Evolutionary conservation across 192 early-diverging fungal species (phyloP).

Genomic region (Coemansia sp.): DNA sequence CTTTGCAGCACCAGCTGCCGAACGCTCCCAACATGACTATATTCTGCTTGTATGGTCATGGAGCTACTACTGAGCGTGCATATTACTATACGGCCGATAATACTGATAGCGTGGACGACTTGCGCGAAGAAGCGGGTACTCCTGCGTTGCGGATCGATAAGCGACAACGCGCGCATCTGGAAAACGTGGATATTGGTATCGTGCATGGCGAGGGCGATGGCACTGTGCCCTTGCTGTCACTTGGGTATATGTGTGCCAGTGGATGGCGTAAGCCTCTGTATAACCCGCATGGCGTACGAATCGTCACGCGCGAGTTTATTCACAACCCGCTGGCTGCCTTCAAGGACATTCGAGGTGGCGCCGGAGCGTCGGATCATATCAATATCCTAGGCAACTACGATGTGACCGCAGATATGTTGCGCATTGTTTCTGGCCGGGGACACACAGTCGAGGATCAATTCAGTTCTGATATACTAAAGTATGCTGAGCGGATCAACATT

Average conservation of each 20-base stretch:
- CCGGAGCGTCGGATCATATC: slow-evolving; percentile 80
- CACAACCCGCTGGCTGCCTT: slow-evolving; percentile 61
- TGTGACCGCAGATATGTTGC: slow-evolving; percentile 63
- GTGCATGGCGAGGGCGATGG: slow-evolving; percentile 81
- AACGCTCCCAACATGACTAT: slow-evolving; percentile 76
- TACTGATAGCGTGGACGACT: slow-evolving; percentile 3
- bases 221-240: slow-evolving; percentile 83
- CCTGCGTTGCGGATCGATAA: slow-evolving; percentile 41
- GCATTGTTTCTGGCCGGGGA: slow-evolving; percentile 58
- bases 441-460: slow-evolving; percentile 44
- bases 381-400: slow-evolving; percentile 85
- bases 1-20: slow-evolving; percentile 72
- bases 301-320: slow-evolving; percentile 74
- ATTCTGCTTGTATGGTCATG: slow-evolving; percentile 82
- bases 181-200: slow-evolving; percentile 63
- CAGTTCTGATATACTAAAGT: slow-evolving; percentile 50
- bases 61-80: slow-evolving; percentile 76
- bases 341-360: slow-evolving; percentile 73
- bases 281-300: slow-evolving; percentile 73
- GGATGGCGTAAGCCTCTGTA: slow-evolving; percentile 83
- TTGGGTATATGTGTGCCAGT: slow-evolving; percentile 85
- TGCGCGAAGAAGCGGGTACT: slow-evolving; percentile 29
- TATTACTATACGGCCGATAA: slow-evolving; percentile 72
- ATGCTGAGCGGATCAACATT: slow-evolving; percentile 41
- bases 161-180: slow-evolving; percentile 33